phyloP scores from a whole-genome alignment of 2,329 filamentous ascomycete species.

The Aspergillus hiratsukae region DNA sequence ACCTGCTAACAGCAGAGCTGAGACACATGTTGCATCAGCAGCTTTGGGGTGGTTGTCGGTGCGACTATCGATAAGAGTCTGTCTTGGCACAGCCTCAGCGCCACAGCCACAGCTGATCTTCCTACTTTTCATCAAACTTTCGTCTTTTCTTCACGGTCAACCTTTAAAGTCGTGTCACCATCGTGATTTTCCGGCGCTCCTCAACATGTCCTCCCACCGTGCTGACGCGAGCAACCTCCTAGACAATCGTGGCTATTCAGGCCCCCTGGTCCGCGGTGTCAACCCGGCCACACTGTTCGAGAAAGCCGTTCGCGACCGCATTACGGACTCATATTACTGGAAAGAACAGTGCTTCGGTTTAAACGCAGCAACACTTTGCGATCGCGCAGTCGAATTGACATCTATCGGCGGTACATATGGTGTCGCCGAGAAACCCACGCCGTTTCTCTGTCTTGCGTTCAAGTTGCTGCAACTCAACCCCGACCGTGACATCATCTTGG shows the following conservation, averaged over 20 bases:
- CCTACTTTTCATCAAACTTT: slow-evolving; percentile 2
- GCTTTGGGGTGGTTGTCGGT: slow-evolving; percentile 23
- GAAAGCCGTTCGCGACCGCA: slow-evolving; percentile 90
- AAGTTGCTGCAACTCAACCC: slow-evolving; percentile 89
- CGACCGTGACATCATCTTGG: slow-evolving; percentile 68
- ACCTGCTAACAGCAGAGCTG: background rate
- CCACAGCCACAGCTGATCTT: slow-evolving; percentile 3
- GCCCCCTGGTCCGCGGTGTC: slow-evolving; percentile 75
- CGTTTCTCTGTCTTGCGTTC: slow-evolving; percentile 90
- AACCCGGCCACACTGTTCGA: slow-evolving; percentile 96
- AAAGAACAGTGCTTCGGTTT: slow-evolving; percentile 98
- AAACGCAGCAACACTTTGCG: slow-evolving; percentile 74
- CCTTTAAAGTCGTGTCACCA: background rate
- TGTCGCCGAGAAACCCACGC: slow-evolving; percentile 73
- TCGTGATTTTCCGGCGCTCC: slow-evolving; percentile 44
- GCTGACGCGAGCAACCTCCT: slow-evolving; percentile 75
- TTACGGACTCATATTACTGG: slow-evolving; percentile 94
- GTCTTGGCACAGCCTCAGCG: slow-evolving; percentile 17
- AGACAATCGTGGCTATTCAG: slow-evolving; percentile 81
- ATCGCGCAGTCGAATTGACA: slow-evolving; percentile 78
- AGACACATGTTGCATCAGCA: background rate
- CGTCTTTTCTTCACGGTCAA: background rate
- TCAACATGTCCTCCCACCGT: slow-evolving; percentile 54
- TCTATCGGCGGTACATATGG: slow-evolving; percentile 89
- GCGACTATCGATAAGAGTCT: slow-evolving; percentile 37